A percentile compares a stretch with the other conserved stretches of the same genome.
Evolutionary conservation across 2,329 filamentous ascomycete species (phyloP).

Genomic region (Alternaria incomplexa): DNA sequence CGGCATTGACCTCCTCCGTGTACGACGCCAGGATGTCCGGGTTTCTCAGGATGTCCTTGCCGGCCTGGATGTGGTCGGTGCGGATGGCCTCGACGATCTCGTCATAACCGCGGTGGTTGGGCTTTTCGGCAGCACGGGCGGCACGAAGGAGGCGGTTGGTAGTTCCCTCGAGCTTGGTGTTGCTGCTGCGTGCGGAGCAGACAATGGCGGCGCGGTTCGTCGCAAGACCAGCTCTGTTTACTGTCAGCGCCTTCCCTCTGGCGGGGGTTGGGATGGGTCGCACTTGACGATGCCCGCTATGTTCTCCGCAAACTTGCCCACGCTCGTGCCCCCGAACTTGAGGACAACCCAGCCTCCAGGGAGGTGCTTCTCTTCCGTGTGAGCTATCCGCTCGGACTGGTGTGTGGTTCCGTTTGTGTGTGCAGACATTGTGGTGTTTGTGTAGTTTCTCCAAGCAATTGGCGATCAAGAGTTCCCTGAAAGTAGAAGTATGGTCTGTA

Average conservation of each 20-base stretch:
- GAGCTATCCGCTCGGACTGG: constrained; percentile 48
- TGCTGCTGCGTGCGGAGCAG: constrained; percentile 92
- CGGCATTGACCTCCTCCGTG: constrained; percentile 70
- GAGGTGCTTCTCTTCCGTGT: constrained; percentile 55
- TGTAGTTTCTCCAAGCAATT: not conserved
- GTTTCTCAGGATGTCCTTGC: constrained; percentile 56
- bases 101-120: constrained; percentile 63
- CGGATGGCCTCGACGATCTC: constrained; percentile 81
- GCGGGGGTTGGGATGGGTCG: not conserved
- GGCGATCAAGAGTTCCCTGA: not conserved
- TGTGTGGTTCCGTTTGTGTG: constrained; percentile 42
- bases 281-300: constrained; percentile 68
- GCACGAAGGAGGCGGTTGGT: constrained; percentile 71
- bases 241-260: constrained; percentile 35
- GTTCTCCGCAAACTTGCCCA: constrained; percentile 83
- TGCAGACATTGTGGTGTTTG: constrained; percentile 29
- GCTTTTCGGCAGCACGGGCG: constrained; percentile 54
- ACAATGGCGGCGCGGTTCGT: constrained; percentile 85
- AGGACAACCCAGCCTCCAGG: constrained; percentile 79
- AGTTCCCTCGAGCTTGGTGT: constrained; percentile 92
- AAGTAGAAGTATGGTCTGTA: too few species aligned
- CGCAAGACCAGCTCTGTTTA: constrained; percentile 61
- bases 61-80: constrained; percentile 79
- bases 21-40: constrained; percentile 60
- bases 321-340: constrained; percentile 94